Conservation (phyloP, 2,329 filamentous ascomycete genomes). For the Diaporthe sp. region DNA sequence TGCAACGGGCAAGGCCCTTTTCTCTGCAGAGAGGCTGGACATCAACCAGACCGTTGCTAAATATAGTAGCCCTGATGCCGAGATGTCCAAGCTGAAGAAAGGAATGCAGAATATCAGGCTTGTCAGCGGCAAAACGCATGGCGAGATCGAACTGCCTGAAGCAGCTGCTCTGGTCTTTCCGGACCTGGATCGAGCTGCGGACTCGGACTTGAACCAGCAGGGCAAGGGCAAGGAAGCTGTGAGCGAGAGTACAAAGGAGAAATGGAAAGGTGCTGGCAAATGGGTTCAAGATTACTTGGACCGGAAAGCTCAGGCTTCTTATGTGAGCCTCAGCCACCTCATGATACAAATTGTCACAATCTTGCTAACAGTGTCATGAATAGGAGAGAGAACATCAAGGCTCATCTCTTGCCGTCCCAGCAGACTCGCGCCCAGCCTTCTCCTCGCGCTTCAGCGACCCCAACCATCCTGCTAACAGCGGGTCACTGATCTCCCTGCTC, state of each 20-base stretch:
- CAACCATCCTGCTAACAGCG: constrained; percentile 63
- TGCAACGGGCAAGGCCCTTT: constrained; percentile 38
- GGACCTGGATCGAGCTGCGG: constrained; percentile 49
- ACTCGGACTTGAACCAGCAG: constrained; percentile 44
- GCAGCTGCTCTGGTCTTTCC: constrained; percentile 56
- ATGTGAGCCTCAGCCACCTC: constrained; percentile 48
- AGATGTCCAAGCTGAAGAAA: constrained; percentile 43
- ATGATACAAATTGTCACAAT: neutral
- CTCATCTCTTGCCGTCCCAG: constrained; percentile 51
- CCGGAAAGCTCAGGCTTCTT: constrained; percentile 60
- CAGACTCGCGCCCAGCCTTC: constrained; percentile 52
- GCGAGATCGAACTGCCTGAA: constrained; percentile 54
- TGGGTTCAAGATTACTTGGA: constrained; percentile 64
- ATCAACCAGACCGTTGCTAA: constrained; percentile 53
- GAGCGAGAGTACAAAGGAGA: constrained; percentile 39
- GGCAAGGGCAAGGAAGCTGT: constrained; percentile 43
- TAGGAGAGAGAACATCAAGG: constrained; percentile 56
- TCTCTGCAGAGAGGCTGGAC: constrained; percentile 45
- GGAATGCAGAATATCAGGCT: constrained; percentile 51
- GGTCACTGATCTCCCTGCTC: constrained; percentile 59
- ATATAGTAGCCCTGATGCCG: constrained; percentile 46
- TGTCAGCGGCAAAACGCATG: constrained; percentile 53
- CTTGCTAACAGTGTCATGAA: neutral
- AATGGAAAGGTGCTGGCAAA: constrained; percentile 50
- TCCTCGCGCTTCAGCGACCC: constrained; percentile 64